Percentiles rank a stretch among this genome's conserved stretches.
Evolutionary conservation across 495 filamentous ascomycete species (phyloP).

Genomic region (Margaritispora aquatica): DNA sequence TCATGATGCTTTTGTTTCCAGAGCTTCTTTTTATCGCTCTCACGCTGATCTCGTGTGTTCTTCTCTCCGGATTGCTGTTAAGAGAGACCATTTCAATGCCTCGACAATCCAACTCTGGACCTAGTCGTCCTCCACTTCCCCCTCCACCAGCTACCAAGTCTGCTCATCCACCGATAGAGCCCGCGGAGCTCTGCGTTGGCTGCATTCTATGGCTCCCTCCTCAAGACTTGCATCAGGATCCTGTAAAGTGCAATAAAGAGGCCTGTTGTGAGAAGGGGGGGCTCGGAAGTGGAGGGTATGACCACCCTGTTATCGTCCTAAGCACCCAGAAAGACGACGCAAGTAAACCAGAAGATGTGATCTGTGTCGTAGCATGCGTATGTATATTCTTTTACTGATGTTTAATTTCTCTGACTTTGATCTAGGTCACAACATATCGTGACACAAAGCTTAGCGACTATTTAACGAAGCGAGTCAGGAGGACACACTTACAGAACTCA

Average conservation of each 20-base stretch:
- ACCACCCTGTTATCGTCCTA: slow-evolving; percentile 17
- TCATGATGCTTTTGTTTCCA: background rate
- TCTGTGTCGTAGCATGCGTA: slow-evolving; percentile 14
- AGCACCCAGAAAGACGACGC: background rate
- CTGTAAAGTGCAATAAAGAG: slow-evolving; percentile 2
- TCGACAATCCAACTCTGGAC: background rate
- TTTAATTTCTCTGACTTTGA: background rate
- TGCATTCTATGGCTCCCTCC: slow-evolving; percentile 18
- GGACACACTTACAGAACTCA: background rate
- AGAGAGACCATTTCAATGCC: background rate
- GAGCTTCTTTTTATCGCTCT: background rate
- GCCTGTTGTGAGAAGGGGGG: background rate
- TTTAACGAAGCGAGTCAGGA: background rate
- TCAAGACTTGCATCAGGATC: background rate
- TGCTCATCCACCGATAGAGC: background rate
- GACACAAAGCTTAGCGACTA: slow-evolving; percentile 2
- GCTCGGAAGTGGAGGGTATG: slow-evolving; percentile 9
- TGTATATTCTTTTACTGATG: background rate
- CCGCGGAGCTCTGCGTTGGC: slow-evolving; percentile 4
- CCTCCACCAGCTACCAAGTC: background rate
- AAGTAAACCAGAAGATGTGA: background rate
- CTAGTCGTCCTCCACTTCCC: background rate
- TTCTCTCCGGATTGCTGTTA: background rate
- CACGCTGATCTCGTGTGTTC: background rate
- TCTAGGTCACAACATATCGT: slow-evolving; percentile 13